Conservation (phyloP, 2,329 filamentous ascomycete genomes). For the Fusarium pseudonygamai region DNA sequence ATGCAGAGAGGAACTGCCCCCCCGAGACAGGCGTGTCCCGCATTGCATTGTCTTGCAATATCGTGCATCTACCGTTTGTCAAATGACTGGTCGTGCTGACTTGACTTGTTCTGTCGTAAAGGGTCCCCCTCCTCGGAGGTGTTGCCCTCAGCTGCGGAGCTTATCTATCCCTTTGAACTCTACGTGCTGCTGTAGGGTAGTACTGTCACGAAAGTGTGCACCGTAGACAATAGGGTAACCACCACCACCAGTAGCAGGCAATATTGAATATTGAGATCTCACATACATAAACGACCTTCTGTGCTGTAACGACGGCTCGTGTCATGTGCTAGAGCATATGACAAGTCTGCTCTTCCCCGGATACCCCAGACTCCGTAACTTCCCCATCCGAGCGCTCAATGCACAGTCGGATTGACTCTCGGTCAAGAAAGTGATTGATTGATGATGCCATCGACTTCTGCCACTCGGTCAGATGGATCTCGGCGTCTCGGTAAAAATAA, state of each 20-base stretch:
- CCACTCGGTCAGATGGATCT: no score
- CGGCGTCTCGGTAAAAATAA: no score
- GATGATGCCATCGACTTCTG: no score
- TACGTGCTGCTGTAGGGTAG: neutral
- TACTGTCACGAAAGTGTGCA: neutral
- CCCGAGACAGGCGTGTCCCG: conserved; percentile 17
- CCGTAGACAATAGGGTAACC: conserved; percentile 20
- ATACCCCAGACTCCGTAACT: neutral
- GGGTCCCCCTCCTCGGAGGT: conserved; percentile 10
- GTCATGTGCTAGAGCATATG: conserved; percentile 15
- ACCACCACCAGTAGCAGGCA: neutral
- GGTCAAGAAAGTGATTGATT: neutral
- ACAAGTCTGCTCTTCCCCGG: conserved; percentile 9
- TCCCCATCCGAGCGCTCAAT: conserved; percentile 16
- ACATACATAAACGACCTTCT: neutral
- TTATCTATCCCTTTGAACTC: conserved; percentile 12
- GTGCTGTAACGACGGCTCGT: conserved; percentile 1
- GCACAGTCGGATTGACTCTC: neutral
- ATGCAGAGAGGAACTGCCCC: conserved; percentile 1
- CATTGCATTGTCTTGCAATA: conserved; percentile 7
- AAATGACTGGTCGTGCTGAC: conserved; percentile 10
- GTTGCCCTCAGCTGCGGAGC: neutral
- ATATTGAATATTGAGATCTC: neutral
- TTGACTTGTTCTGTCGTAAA: neutral
- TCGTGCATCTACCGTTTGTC: conserved; percentile 15